Evolutionary conservation across 2,329 filamentous ascomycete species (phyloP).

Genomic region (Pyricularia grisea): DNA sequence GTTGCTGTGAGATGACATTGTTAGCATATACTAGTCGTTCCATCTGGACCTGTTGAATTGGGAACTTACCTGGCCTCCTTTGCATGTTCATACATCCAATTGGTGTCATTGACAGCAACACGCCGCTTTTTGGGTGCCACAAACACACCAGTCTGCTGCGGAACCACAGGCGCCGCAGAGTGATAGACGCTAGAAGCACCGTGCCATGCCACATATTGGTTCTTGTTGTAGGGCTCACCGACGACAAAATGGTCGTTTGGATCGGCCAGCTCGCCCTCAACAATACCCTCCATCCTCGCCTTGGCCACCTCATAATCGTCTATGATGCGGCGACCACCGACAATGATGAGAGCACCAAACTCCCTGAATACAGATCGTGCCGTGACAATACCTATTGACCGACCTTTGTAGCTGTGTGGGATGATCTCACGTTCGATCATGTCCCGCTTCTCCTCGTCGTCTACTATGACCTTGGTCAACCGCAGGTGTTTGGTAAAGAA

Average conservation of each 20-base stretch:
- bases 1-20: conserved; percentile 40
- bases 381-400: conserved; percentile 92
- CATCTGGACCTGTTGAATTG: not conserved
- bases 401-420: conserved; percentile 96
- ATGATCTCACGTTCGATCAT: conserved; percentile 94
- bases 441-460: conserved; percentile 93
- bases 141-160: conserved; percentile 62
- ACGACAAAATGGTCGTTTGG: conserved; percentile 72
- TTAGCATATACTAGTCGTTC: conserved; percentile 7
- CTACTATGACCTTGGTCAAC: conserved; percentile 96
- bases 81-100: conserved; percentile 96
- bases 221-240: conserved; percentile 91
- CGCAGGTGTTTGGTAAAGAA: conserved; percentile 98
- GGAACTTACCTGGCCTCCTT: conserved; percentile 70
- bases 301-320: conserved; percentile 85
- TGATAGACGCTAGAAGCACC: conserved; percentile 95
- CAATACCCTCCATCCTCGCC: conserved; percentile 64
- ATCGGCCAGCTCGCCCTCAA: conserved; percentile 86
- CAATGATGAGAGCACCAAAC: conserved; percentile 88
- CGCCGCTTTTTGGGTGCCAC: conserved; percentile 72
- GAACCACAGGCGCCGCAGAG: conserved; percentile 67
- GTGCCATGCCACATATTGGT: conserved; percentile 98
- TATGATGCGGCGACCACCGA: conserved; percentile 74
- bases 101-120: conserved; percentile 82
- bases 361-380: conserved; percentile 95